A percentile compares a stretch with the other conserved stretches of the same genome.
Conservation (phyloP, 495 filamentous ascomycete species). For the Pyrenula aspistea region DNA sequence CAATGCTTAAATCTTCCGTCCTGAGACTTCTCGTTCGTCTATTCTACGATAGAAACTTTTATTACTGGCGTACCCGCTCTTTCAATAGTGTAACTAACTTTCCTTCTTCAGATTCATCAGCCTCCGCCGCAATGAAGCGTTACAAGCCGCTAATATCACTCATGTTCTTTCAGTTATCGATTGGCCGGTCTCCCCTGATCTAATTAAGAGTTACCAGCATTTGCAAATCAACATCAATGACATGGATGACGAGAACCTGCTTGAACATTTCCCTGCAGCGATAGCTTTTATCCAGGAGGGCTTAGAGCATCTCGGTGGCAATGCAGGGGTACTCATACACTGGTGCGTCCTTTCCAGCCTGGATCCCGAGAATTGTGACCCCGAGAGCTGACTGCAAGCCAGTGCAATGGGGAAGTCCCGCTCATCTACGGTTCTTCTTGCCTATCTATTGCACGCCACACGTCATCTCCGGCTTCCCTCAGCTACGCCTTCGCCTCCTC, state of each 20-base stretch:
- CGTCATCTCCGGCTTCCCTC: not conserved
- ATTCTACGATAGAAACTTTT: too few relatives aligned
- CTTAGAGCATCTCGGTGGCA: slow-evolving; percentile 33
- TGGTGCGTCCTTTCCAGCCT: slow-evolving; percentile 33
- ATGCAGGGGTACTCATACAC: slow-evolving; percentile 59
- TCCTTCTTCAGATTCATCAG: slow-evolving; percentile 18
- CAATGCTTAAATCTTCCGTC: too few relatives aligned
- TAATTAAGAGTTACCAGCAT: slow-evolving; percentile 51
- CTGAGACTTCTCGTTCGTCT: too few relatives aligned
- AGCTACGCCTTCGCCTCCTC: not conserved
- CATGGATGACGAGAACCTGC: slow-evolving; percentile 70
- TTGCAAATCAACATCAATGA: slow-evolving; percentile 77
- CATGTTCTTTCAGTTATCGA: slow-evolving; percentile 78
- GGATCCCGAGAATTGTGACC: not conserved
- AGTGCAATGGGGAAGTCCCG: slow-evolving; percentile 96
- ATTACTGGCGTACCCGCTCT: too few relatives aligned
- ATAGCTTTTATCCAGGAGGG: slow-evolving; percentile 75
- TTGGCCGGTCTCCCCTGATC: slow-evolving; percentile 13
- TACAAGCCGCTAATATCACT: slow-evolving; percentile 66
- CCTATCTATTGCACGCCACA: slow-evolving; percentile 55
- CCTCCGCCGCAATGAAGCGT: slow-evolving; percentile 50
- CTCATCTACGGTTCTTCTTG: slow-evolving; percentile 71
- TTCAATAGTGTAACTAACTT: too few relatives aligned
- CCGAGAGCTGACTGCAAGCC: slow-evolving; percentile 8
- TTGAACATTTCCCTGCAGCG: slow-evolving; percentile 64